A percentile compares a stretch with the other conserved stretches of the same genome.
Evolutionary conservation across 768 basidiomycete genomes (phyloP).

Genomic region (Saitozyma podzolica): DNA sequence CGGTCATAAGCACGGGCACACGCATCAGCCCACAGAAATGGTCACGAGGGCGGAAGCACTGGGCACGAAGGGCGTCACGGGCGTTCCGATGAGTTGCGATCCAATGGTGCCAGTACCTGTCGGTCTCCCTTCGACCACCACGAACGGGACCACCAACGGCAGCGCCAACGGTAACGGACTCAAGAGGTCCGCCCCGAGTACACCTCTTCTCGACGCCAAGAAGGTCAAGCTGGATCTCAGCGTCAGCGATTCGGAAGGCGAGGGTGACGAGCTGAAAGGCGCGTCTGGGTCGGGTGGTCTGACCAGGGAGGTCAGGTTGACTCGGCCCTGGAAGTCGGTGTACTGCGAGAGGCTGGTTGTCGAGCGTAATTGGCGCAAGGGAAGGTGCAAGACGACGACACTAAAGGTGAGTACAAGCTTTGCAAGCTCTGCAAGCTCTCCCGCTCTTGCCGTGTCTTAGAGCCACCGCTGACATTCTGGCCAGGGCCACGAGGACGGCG

Average conservation of each 20-base stretch:
- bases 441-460: not conserved
- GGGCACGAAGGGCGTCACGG: slow-evolving; percentile 4
- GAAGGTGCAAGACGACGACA: slow-evolving; percentile 78
- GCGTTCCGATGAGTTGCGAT: slow-evolving; percentile 11
- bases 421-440: too few species aligned
- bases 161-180: not conserved
- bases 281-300: slow-evolving; percentile 1
- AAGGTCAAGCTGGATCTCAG: slow-evolving; percentile 20
- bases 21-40: slow-evolving; percentile 15
- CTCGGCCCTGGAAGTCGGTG: slow-evolving; percentile 96
- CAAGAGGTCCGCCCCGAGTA: slow-evolving; percentile 17
- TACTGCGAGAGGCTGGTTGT: slow-evolving; percentile 96
- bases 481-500: slow-evolving; percentile 84
- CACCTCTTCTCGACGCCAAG: slow-evolving; percentile 16
- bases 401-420: slow-evolving; percentile 57
- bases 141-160: not conserved
- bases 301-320: slow-evolving; percentile 52
- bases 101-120: slow-evolving; percentile 7
- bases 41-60: slow-evolving; percentile 38
- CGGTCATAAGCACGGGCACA: slow-evolving; percentile 31
- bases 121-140: not conserved
- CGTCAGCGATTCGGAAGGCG: slow-evolving; percentile 35
- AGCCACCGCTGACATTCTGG: slow-evolving; percentile 1
- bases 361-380: slow-evolving; percentile 96
- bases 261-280: slow-evolving; percentile 14